Evolutionary conservation across 345 rosid species (phyloP).

Genomic region (Bruguiera gymnorhiza): DNA sequence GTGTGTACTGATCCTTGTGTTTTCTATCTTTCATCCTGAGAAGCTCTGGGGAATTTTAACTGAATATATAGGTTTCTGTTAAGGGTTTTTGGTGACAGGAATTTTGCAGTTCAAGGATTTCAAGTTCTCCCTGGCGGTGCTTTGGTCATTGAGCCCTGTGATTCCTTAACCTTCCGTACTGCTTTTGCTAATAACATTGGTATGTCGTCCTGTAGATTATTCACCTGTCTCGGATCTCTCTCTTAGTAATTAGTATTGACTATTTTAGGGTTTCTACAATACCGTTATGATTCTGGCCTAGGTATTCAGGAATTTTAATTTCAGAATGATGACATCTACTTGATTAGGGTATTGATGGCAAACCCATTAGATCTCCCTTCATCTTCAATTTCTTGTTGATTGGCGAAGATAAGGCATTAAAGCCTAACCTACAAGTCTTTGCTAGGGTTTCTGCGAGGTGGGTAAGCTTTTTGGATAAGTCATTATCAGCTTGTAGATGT

Average conservation of each 20-base stretch:
- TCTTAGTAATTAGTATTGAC: not conserved
- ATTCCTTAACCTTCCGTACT: conserved; percentile 12
- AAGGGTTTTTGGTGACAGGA: conserved; percentile 24
- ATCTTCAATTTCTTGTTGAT: too few relatives aligned
- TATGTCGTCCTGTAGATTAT: conserved; percentile 3
- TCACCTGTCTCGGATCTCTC: not conserved
- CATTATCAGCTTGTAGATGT: not conserved
- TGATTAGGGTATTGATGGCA: not conserved
- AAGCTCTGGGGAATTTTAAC: conserved; percentile 8
- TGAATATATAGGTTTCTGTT: conserved; percentile 4
- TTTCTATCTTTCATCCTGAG: not conserved
- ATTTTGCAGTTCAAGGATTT: conserved; percentile 38
- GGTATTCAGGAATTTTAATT: not conserved
- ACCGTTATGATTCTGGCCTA: not conserved
- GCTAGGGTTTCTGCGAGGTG: conserved; percentile 13
- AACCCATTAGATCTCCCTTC: too few relatives aligned
- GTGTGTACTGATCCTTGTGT: conserved; percentile 10
- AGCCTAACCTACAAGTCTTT: not conserved
- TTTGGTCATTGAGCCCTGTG: conserved; percentile 38
- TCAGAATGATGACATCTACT: not conserved
- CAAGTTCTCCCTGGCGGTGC: conserved; percentile 24
- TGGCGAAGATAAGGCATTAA: too few relatives aligned
- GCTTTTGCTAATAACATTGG: conserved; percentile 15
- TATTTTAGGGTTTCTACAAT: conserved; percentile 14
- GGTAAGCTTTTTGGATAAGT: not conserved